Evolutionary conservation across 1,139 yeast species (phyloP).

Genomic region (Eremothecium cymbalariae): DNA sequence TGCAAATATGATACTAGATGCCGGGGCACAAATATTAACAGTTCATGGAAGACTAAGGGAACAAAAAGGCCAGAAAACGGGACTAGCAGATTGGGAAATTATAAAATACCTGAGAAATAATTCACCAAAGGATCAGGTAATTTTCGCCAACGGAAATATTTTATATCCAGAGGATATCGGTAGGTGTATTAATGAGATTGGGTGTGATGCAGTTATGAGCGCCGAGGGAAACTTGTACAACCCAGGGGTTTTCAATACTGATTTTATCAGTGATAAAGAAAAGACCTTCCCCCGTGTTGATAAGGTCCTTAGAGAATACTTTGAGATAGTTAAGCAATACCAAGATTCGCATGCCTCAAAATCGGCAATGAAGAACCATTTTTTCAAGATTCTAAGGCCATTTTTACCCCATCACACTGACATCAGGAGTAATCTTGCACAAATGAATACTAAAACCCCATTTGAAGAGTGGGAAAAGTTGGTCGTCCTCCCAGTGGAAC

Average conservation of each 20-base stretch:
- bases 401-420: conserved; percentile 70
- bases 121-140: conserved; percentile 73
- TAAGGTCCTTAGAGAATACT: conserved; percentile 71
- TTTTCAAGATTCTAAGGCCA: conserved; percentile 76
- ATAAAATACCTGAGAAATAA: conserved; percentile 69
- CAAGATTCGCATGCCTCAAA: conserved; percentile 67
- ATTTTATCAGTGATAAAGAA: conserved; percentile 39
- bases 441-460: conserved; percentile 36
- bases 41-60: conserved; percentile 95
- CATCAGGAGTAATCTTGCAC: conserved; percentile 65
- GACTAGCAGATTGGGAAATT: conserved; percentile 87
- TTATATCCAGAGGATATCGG: conserved; percentile 73
- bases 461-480: conserved; percentile 53
- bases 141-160: conserved; percentile 89
- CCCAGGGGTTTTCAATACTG: conserved; percentile 68
- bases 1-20: conserved; percentile 82
- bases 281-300: conserved; percentile 82
- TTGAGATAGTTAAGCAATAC: conserved; percentile 59
- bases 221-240: conserved; percentile 94
- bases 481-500: conserved; percentile 62
- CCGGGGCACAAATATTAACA: conserved; percentile 93
- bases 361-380: conserved; percentile 84
- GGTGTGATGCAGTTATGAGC: conserved; percentile 91
- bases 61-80: conserved; percentile 95
- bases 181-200: conserved; percentile 54